Conservation (phyloP, 129 eudicot species). For the Ambrosia artemisiifolia region DNA sequence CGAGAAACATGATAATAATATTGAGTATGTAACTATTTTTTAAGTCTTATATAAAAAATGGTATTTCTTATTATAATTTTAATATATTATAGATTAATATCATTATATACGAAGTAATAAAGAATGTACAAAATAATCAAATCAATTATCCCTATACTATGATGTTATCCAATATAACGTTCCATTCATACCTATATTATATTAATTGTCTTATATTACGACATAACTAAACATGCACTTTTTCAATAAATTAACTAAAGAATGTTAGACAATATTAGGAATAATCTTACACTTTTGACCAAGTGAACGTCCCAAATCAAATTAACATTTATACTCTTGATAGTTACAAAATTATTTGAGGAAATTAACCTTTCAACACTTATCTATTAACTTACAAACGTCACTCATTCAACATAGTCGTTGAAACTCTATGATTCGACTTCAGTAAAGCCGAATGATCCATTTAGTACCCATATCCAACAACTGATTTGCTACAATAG, state of each 20-base stretch:
- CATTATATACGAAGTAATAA: too few relatives aligned
- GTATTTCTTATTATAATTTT: too few relatives aligned
- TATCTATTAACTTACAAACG: conserved; percentile 16
- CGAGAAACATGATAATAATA: too few relatives aligned
- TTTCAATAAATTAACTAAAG: not conserved
- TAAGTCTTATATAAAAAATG: too few relatives aligned
- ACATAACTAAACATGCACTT: not conserved
- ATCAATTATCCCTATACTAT: too few relatives aligned
- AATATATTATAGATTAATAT: too few relatives aligned
- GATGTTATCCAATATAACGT: too few relatives aligned
- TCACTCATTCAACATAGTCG: not conserved
- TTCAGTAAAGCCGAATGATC: not conserved
- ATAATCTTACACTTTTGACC: not conserved
- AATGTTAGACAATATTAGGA: not conserved
- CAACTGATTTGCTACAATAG: conserved; percentile 64
- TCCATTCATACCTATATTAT: too few relatives aligned
- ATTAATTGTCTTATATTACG: too few relatives aligned
- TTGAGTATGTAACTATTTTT: too few relatives aligned
- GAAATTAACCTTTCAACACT: not conserved
- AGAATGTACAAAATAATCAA: too few relatives aligned
- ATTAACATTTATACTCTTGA: not conserved
- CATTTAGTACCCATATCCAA: conserved; percentile 44
- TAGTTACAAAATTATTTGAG: not conserved
- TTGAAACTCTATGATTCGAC: conserved; percentile 18
- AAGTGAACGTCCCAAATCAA: conserved; percentile 13